Evolutionary conservation across 2,329 filamentous ascomycete genomes (phyloP).

Genomic region (Fusarium multiceps): DNA sequence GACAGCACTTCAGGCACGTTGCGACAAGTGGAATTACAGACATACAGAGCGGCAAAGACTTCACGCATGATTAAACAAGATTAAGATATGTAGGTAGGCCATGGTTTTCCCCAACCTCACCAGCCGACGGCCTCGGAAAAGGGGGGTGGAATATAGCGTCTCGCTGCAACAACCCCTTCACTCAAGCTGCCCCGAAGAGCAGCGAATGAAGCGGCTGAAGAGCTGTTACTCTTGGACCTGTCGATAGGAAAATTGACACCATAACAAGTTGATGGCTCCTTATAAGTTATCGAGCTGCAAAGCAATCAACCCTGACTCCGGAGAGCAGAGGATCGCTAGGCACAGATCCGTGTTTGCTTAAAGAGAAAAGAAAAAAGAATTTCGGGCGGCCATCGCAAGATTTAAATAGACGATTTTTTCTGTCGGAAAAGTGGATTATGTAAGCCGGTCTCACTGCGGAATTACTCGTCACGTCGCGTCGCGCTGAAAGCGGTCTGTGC

Average conservation of each 20-base stretch:
- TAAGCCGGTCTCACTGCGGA: conserved; percentile 19
- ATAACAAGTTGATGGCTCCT: conserved; percentile 80
- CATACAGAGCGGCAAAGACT: not conserved
- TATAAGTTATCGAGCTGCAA: conserved; percentile 83
- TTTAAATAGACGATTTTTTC: conserved; percentile 26
- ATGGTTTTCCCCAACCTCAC: conserved; percentile 95
- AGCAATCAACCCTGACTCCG: conserved; percentile 77
- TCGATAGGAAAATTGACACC: conserved; percentile 93
- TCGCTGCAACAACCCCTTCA: conserved; percentile 68
- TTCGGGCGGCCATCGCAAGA: conserved; percentile 45
- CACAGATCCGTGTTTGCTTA: conserved; percentile 80
- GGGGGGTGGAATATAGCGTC: conserved; percentile 90
- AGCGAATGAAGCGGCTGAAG: conserved; percentile 74
- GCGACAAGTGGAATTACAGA: not conserved
- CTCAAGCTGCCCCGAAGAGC: conserved; percentile 68
- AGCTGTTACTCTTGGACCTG: conserved; percentile 87
- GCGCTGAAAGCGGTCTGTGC: conserved; percentile 36
- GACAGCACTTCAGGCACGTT: not conserved
- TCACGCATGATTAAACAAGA: not conserved
- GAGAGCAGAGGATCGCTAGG: conserved; percentile 76
- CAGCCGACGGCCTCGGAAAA: conserved; percentile 90
- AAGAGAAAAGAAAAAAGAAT: conserved; percentile 49
- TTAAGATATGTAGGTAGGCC: conserved; percentile 70
- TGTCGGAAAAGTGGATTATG: not conserved
- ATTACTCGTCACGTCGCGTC: conserved; percentile 1